A percentile compares a stretch with the other conserved stretches of the same genome.
phyloP scores from a whole-genome alignment of 2,329 filamentous ascomycete species.

The Chaetomium globosum region DNA sequence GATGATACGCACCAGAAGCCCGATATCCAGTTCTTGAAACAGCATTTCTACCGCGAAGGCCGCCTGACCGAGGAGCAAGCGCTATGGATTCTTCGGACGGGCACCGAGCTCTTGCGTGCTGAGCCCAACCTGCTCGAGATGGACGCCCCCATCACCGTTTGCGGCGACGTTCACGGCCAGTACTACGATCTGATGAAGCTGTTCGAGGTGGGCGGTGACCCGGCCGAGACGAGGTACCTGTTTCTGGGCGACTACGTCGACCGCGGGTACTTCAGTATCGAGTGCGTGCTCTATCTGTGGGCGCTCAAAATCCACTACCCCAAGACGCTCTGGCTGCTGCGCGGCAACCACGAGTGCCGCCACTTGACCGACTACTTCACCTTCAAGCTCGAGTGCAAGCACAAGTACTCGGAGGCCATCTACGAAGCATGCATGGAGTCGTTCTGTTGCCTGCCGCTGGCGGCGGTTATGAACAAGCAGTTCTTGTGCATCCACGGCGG shows the following conservation, averaged over 20 bases:
- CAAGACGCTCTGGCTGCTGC: conserved; percentile 92
- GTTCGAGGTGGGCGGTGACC: conserved; percentile 96
- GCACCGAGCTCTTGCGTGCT: conserved; percentile 80
- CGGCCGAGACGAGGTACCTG: conserved; percentile 91
- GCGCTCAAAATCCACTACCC: conserved; percentile 99
- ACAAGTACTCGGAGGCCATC: conserved; percentile 95
- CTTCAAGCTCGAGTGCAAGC: conserved; percentile 99
- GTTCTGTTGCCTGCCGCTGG: conserved; percentile 90
- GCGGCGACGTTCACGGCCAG: conserved; percentile 96
- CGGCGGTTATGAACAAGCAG: conserved; percentile 99
- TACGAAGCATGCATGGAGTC: conserved; percentile 99
- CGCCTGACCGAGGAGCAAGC: conserved; percentile 97
- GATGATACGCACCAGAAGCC: conserved; percentile 85
- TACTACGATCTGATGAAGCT: conserved; percentile 99
- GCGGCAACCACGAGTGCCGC: conserved; percentile 97
- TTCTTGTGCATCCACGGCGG: conserved; percentile 98
- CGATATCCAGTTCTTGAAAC: conserved; percentile 91
- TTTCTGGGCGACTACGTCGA: conserved; percentile 99
- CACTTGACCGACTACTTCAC: conserved; percentile 99
- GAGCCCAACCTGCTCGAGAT: conserved; percentile 98
- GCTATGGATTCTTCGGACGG: conserved; percentile 87
- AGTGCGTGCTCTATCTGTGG: conserved; percentile 98
- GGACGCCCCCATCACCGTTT: conserved; percentile 98
- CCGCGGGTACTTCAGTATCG: conserved; percentile 97
- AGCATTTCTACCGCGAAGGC: conserved; percentile 97